Base-by-base conservation (phyloP, 306 rosid species). In the Biancaea sappan region DNA sequence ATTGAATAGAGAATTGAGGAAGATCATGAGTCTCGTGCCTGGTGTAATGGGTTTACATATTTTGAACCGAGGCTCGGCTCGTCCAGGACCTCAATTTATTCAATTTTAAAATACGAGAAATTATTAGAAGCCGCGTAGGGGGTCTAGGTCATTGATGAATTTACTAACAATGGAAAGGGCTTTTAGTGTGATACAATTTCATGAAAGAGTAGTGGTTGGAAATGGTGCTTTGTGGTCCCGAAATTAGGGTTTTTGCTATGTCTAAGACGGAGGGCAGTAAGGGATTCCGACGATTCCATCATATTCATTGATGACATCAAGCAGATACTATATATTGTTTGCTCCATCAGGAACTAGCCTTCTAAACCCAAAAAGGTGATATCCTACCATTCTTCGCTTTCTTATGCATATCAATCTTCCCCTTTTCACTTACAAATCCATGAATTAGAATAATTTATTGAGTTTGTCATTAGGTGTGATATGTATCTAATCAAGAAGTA, bases 271-370 rank as follows among this genome's bases (percentile, higher is more conserved):
- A 15, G 77, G 88, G 8, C 86, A 91, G 8, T 73, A 86, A 1
- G 94, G 96, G 22, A 91, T 94, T 72, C 97, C 85, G 29, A 74
- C 89, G 32, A 89, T 96, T 6, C 96, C 96, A 53, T 94, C 98
- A 46, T 84, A 89, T 79, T 91, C 98, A 75, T 69, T 88, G 24
- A 94, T 89, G 21, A 91, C 96, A 71, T 94, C 98, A 16, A 94
- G 74, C 18, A 94, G 87, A 81, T 94, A 91, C 79, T 94, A 96
- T 2, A 91, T 66, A 51, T 79, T 69, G 80, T 89, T 89, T 67
- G 89, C 98, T 24, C 89, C 85, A 4, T 91, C 94, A 2, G 98
- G 98, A 1, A 91, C 83, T 4, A 94, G 88, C 77, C 96, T 91
- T 81, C 97, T 94, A 75, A 94, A 91, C 81, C 92, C 86, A 0